Base-by-base conservation (phyloP, 345 rosid species). In the Clarkia xantiana region DNA sequence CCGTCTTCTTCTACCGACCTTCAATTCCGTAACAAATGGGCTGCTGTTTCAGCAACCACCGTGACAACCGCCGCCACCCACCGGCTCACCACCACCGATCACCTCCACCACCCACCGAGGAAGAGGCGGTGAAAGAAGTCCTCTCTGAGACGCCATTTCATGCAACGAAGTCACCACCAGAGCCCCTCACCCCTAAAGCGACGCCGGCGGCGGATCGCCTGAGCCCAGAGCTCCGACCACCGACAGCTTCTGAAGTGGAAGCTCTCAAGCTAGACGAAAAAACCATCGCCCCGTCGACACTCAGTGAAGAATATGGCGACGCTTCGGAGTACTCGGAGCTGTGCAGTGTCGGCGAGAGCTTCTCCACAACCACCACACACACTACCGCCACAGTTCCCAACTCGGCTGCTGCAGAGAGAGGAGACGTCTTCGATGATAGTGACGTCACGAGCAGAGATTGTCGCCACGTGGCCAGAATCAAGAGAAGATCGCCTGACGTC, bases 1-100 rank as follows among this genome's bases (percentile, higher is more conserved):
- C 9, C 8, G 9, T 10, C 36, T 5, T 29, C 36, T 29, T 10
- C 7, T 7, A 5, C 36, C 36, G 36, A 29, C 15, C 13, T 18
- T 44, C 18, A 18, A 44, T 38, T 17, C 34, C 16, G 29, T 8
- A 38, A 48, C 25, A 70, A 43, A 77, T 77, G 79, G 77, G 79
- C 56, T 73, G 79, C 67, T 76, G 89, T 61, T 25, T 76, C 7
- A 78, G 82, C 71, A 47, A 73, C 58, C 66, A 52, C 51, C 51
- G 36, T 19, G 16, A 45, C 17, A 64, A 47, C 29, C 62, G 49
- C 29, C 62, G 62, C 0, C 36, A 54, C 11, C 15, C 56, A 38
- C 29, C 46, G 17, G 12, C 29, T 22, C 25, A 22, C 25, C 36
- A 29, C 2, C 4, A 29, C 36, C 36, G 36, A 29, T 29, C 36